Conservation (phyloP, 257 asterid genomes). For the Petrea volubilis region DNA sequence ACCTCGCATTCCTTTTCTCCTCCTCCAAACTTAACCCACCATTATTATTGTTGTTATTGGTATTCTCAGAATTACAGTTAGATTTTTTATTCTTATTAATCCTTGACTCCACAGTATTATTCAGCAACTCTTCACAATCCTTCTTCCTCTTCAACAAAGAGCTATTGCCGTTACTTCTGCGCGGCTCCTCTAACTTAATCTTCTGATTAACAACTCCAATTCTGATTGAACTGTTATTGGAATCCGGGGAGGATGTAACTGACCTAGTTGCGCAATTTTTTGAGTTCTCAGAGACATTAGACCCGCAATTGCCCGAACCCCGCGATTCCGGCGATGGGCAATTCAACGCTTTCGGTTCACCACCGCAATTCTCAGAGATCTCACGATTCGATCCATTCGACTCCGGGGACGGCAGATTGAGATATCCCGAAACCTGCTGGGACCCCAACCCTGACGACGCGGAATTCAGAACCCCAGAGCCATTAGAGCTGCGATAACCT, state of each 20-base stretch:
- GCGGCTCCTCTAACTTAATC: slow-evolving; percentile 34
- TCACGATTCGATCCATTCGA: slow-evolving; percentile 56
- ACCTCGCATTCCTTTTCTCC: slow-evolving; percentile 68
- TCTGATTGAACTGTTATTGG: slow-evolving; percentile 29
- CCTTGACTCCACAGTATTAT: slow-evolving; percentile 29
- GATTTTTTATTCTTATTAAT: slow-evolving; percentile 45
- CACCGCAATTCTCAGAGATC: slow-evolving; percentile 26
- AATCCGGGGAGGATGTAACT: slow-evolving; percentile 49
- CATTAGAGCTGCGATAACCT: slow-evolving; percentile 35
- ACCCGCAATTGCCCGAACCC: slow-evolving; percentile 56
- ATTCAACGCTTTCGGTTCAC: slow-evolving; percentile 39
- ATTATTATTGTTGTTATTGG: slow-evolving; percentile 15
- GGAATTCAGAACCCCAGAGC: slow-evolving; percentile 39
- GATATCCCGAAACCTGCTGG: slow-evolving; percentile 33
- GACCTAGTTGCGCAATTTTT: slow-evolving; percentile 28
- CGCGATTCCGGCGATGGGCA: slow-evolving; percentile 64
- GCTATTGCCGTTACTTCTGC: slow-evolving; percentile 20
- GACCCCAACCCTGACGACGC: slow-evolving; percentile 31
- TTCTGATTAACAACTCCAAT: slow-evolving; percentile 38
- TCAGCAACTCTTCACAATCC: slow-evolving; percentile 40
- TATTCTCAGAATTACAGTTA: slow-evolving; percentile 18
- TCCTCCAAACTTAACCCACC: slow-evolving; percentile 50
- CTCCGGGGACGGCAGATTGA: slow-evolving; percentile 60
- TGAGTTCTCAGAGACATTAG: slow-evolving; percentile 51
- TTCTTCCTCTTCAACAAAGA: slow-evolving; percentile 67